phyloP scores from a whole-genome alignment of 495 filamentous ascomycete species.

The Penicillium parvum region DNA sequence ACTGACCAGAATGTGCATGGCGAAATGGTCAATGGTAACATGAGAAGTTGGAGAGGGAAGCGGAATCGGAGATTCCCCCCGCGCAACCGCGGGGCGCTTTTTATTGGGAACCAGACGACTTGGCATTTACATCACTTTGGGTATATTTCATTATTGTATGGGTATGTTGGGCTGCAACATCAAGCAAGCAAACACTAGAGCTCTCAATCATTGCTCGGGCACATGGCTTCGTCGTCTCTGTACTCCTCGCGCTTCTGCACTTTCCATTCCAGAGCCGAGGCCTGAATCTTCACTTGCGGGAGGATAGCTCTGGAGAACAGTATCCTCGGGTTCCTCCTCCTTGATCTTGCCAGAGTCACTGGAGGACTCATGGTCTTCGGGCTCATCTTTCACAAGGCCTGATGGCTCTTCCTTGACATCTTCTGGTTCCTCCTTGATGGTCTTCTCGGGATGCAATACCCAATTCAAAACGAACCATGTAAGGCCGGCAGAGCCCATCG shows the following conservation, averaged over 20 bases:
- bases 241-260: constrained; percentile 27
- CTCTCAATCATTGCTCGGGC: too few species aligned
- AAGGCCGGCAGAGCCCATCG: constrained; percentile 56
- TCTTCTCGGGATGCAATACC: constrained; percentile 25
- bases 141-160: constrained; percentile 1
- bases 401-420: constrained; percentile 30
- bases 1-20: constrained; percentile 46
- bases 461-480: constrained; percentile 52
- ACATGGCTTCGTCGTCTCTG: constrained; percentile 35
- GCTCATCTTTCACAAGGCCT: constrained; percentile 28
- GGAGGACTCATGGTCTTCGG: constrained; percentile 12
- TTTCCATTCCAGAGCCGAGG: constrained; percentile 33
- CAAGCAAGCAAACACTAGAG: too few species aligned
- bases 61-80: constrained; percentile 16
- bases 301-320: constrained; percentile 18
- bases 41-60: constrained; percentile 15
- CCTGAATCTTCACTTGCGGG: constrained; percentile 14
- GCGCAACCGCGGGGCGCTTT: constrained; percentile 8
- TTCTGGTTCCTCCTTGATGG: constrained; percentile 11
- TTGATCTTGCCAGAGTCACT: constrained; percentile 15
- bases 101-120: constrained; percentile 5
- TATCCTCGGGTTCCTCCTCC: constrained; percentile 20
- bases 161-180: constrained; percentile 2
- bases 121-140: constrained; percentile 5
- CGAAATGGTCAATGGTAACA: constrained; percentile 12